phyloP scores from a whole-genome alignment of 192 early-diverging fungal species.

The Rhizophagus sp. region DNA sequence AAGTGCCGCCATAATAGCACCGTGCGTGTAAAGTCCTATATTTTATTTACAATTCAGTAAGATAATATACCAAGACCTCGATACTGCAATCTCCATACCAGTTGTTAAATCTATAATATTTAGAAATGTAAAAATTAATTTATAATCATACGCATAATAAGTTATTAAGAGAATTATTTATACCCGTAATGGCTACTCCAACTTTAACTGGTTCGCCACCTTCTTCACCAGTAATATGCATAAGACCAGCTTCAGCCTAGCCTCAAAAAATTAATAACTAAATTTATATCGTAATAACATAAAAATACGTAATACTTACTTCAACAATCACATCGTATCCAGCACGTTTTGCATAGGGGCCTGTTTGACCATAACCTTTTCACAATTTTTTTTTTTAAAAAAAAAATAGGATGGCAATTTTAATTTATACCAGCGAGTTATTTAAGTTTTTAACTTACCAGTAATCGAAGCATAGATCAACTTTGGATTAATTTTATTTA shows the following conservation, averaged over 20 bases:
- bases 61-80: background rate
- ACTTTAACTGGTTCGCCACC: constrained; percentile 87
- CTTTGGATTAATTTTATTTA: constrained; percentile 68
- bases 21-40: constrained; percentile 81
- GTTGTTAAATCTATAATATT: constrained; percentile 59
- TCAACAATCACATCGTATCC: constrained; percentile 93
- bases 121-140: background rate
- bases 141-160: background rate
- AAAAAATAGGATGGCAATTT: background rate
- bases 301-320: constrained; percentile 21
- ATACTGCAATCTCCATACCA: constrained; percentile 25
- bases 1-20: constrained; percentile 88
- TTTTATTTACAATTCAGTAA: background rate
- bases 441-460: constrained; percentile 34
- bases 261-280: background rate
- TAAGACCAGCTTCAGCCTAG: constrained; percentile 85
- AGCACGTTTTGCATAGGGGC: constrained; percentile 75
- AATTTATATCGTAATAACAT: background rate
- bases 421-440: background rate
- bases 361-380: constrained; percentile 82
- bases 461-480: constrained; percentile 89
- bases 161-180: constrained; percentile 27
- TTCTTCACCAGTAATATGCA: constrained; percentile 94
- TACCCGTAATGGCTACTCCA: constrained; percentile 94
- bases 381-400: background rate